Evolutionary conservation across 768 basidiomycete genomes (phyloP).

Genomic region (Rossbeevera mucosa): DNA sequence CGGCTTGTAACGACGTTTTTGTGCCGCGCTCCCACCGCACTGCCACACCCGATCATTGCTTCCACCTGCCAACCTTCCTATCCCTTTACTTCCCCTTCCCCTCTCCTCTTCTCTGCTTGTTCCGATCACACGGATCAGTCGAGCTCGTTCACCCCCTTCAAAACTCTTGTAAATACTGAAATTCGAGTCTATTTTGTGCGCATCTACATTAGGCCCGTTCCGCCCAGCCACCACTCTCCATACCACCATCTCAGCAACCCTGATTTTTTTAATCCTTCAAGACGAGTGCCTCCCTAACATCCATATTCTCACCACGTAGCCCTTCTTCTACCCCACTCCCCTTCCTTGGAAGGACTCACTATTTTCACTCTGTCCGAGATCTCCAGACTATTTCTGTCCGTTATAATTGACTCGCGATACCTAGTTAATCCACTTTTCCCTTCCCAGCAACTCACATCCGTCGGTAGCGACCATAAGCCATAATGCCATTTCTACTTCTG

Average conservation of each 20-base stretch:
- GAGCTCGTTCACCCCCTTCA: background rate
- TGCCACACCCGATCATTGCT: constrained; percentile 19
- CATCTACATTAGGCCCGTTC: constrained; percentile 8
- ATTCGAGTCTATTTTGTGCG: background rate
- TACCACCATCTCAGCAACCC: background rate
- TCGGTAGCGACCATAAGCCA: background rate
- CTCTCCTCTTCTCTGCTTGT: background rate
- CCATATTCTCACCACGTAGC: constrained; percentile 12
- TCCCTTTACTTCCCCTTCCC: background rate
- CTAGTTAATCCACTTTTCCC: background rate
- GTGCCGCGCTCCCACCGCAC: constrained; percentile 8
- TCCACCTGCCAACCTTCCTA: background rate
- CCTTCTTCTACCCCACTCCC: constrained; percentile 7
- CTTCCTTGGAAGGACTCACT: constrained; percentile 8
- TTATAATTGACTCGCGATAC: constrained; percentile 10
- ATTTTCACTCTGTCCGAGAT: constrained; percentile 16
- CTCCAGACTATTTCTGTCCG: constrained; percentile 8
- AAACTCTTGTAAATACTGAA: background rate
- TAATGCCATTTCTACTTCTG: background rate
- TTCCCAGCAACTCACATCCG: background rate
- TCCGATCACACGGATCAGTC: constrained; percentile 10
- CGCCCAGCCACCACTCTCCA: constrained; percentile 8
- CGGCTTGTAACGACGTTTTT: constrained; percentile 5
- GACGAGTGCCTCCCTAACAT: background rate
- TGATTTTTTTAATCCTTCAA: background rate